Base-by-base conservation (phyloP, 805 yeast genomes). In the Wickerhamomyces subpelliculosus region DNA sequence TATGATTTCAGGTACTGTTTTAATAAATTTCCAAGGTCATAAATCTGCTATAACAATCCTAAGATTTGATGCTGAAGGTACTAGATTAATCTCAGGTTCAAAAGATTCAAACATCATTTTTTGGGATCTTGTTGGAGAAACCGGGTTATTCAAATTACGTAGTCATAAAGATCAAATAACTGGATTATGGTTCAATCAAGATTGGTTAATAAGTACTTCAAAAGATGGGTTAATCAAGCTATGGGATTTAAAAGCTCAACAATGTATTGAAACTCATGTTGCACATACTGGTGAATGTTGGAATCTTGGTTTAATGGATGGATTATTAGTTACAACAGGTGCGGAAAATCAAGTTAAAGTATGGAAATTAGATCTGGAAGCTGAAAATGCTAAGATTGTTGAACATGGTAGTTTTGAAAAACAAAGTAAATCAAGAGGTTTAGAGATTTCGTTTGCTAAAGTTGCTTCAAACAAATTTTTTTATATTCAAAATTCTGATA, bases 51-150 rank as follows among this genome's bases (percentile, higher is more conserved):
- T 93, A n/a, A 73, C 89, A 3, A 55, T 68, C 13, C 65, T 93
- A 32, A 57, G 62, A 37, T 93, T 90, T 52, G 96, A 89, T 55
- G 50, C 58, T 13, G 78, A 81, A 27, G 97, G 97, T 33, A 88
- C 97, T 0, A 68, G 93, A 44, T 65, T 93, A 14, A 73, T 80
- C 24, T 84, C 95, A 6, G 98, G 97, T 3, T 80, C 96, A 1
- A 73, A 75, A 35, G 99, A 93, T 60, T 73, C 96, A 4, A 68
- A 75, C 38, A 76, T 90, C 25, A 82, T 93, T 44, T 70, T 88
- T 48, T 93, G 99, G 99, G 99, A 93, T 64, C 72, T 93, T 39
- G 89, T 93, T 13, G 84, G 86, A 9, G 99, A 93, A 66, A 78
- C 75, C 21, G 99, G 99, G 11, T 62, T 90, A 25, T 84, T 75